Evolutionary conservation across 2,329 filamentous ascomycete species (phyloP).

Genomic region (Clonostachys sp.): DNA sequence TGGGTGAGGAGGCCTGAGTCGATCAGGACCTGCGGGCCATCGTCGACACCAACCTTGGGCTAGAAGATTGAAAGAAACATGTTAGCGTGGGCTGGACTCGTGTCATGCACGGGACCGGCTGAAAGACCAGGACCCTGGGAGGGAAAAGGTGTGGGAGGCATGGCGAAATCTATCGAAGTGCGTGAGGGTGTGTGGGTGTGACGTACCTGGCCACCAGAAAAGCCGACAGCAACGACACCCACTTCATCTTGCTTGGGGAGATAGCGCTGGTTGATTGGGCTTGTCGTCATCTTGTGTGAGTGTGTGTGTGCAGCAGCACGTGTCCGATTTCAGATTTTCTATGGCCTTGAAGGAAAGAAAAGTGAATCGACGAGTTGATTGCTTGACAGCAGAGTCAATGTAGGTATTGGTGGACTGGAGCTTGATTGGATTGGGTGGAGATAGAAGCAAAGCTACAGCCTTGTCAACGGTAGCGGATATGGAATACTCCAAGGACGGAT

Average conservation of each 20-base stretch:
- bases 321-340: background rate
- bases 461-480: too few relatives aligned
- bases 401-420: background rate
- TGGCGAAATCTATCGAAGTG: background rate
- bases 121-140: background rate
- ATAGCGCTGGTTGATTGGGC: conserved; percentile 64
- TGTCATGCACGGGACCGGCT: too few relatives aligned
- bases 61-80: conserved; percentile 25
- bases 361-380: background rate
- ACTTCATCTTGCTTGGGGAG: conserved; percentile 75
- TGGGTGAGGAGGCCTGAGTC: conserved; percentile 81
- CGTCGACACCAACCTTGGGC: conserved; percentile 90
- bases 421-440: too few relatives aligned
- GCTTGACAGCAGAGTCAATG: background rate
- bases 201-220: conserved; percentile 89
- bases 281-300: conserved; percentile 21
- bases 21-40: conserved; percentile 83
- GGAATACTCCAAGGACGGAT: background rate
- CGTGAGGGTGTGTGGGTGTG: background rate
- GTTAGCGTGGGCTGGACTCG: background rate
- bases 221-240: conserved; percentile 90
- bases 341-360: background rate
- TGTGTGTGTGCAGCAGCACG: background rate
- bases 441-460: too few relatives aligned
- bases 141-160: background rate